A percentile compares a stretch with the other conserved stretches of the same genome.
phyloP scores from a whole-genome alignment of 352 stramenopile species.

The Plasmopara muralis region DNA sequence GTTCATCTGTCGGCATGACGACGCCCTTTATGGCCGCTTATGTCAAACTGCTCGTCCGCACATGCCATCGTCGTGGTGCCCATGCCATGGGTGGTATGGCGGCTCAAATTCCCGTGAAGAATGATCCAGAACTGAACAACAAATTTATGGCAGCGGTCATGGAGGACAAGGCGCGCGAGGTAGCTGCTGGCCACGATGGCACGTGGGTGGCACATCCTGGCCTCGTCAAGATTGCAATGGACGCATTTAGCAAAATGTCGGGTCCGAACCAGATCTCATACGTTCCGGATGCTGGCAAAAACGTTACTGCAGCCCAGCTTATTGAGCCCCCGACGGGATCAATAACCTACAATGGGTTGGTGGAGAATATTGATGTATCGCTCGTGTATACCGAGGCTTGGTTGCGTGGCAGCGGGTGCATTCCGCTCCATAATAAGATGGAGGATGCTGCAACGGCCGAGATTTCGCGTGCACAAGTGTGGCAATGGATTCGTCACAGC shows the following conservation, averaged over 20 bases:
- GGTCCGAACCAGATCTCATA: conserved; percentile 88
- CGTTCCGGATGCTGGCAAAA: conserved; percentile 47
- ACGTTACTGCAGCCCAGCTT: conserved; percentile 52
- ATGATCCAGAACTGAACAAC: conserved; percentile 85
- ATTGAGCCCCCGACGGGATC: conserved; percentile 51
- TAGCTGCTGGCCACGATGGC: conserved; percentile 90
- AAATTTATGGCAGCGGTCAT: conserved; percentile 85
- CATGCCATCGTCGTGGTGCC: conserved; percentile 92
- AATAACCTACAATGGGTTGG: conserved; percentile 82
- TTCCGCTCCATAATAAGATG: conserved; percentile 94
- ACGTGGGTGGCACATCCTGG: conserved; percentile 95
- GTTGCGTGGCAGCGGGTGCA: conserved; percentile 90
- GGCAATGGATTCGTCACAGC: conserved; percentile 85
- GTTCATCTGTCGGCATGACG: conserved; percentile 89
- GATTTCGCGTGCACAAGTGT: conserved; percentile 92
- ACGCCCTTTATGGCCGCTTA: conserved; percentile 94
- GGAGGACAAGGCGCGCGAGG: conserved; percentile 89
- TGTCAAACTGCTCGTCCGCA: conserved; percentile 91
- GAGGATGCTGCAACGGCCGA: conserved; percentile 93
- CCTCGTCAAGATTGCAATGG: conserved; percentile 88
- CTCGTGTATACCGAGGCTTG: conserved; percentile 93
- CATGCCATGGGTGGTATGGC: conserved; percentile 97
- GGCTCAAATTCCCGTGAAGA: conserved; percentile 94
- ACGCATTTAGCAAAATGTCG: conserved; percentile 93
- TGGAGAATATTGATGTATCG: conserved; percentile 90